Base-by-base conservation (phyloP, 305 asterid genomes). In the Coffea humblotiana region DNA sequence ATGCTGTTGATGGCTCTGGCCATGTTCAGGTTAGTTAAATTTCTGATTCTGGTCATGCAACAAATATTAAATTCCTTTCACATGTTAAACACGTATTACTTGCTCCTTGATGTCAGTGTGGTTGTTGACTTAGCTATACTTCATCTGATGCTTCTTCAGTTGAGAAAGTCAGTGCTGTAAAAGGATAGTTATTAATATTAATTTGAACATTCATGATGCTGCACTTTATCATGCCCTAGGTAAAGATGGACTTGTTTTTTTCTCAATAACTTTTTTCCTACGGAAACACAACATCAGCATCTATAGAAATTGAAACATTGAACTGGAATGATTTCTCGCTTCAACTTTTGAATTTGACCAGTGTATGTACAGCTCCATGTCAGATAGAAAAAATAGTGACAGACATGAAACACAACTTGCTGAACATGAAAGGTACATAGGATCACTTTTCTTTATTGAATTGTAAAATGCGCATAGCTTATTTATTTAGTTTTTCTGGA, bases 1-100 rank as follows among this genome's bases (percentile, higher is more conserved):
- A 52, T 79, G 85, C 47, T 69, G 80, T 61, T 68, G 84, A 81
- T 60, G 80, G 75, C 81, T 77, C 91, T 84, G 78, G 86, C 63
- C 65, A 56, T 75, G 85, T 65, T 79, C 87, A 79, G 91, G 97
- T 90, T 49, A 86, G 87, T 60, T 78, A 74, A 61, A 80, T 66
- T 35, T 48, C 48, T 49, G 48, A 45, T 82, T 49, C 12, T 52
- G 45, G 54, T 48, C 51, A 6, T 84, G 63, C 47, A 40, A 51
- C 7, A 0, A 27, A 10, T 47, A 37, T 71, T 58, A 2, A 16
- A 12, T 15, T 56, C 61, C 82, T 35, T 67, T 74, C 52, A 47
- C 25, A 74, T 11, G n/a, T 74, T 21, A 21, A 29, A 6, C 1
- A 11, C 35, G 51, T 72, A 8, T 23, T 61, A 12, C 21, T 64